phyloP scores from a whole-genome alignment of 148 eudicot genomes.

The Rhododendron mucronatum region DNA sequence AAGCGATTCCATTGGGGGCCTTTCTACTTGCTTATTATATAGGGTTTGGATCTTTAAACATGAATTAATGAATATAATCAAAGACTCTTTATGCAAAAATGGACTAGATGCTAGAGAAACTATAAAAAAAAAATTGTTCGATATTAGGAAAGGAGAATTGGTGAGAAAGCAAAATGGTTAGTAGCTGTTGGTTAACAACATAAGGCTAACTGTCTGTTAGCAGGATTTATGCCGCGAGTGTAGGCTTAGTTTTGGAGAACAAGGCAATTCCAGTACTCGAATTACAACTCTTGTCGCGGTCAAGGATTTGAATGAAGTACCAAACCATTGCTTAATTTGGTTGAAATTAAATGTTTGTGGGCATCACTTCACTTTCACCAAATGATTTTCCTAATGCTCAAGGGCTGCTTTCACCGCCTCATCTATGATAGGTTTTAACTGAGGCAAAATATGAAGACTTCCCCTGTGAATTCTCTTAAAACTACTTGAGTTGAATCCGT shows the following conservation, averaged over 20 bases:
- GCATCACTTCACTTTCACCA: not conserved
- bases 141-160: not conserved
- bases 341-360: not conserved
- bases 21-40: not conserved
- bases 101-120: not conserved
- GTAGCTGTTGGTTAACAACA: not conserved
- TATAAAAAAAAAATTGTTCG: not conserved
- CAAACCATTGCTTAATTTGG: not conserved
- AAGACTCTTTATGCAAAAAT: not conserved
- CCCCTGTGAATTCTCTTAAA: not conserved
- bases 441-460: not conserved
- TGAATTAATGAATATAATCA: not conserved
- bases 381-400: not conserved
- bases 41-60: not conserved
- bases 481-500: not conserved
- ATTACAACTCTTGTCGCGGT: not conserved
- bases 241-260: not conserved
- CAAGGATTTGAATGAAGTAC: not conserved
- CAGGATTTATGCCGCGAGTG: not conserved
- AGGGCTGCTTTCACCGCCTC: not conserved
- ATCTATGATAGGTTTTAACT: not conserved
- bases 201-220: not conserved
- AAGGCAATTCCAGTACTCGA: not conserved
- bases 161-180: not conserved
- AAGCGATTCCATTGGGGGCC: not conserved